Conservation (phyloP, 805 yeast species). For the Candida anglica region DNA sequence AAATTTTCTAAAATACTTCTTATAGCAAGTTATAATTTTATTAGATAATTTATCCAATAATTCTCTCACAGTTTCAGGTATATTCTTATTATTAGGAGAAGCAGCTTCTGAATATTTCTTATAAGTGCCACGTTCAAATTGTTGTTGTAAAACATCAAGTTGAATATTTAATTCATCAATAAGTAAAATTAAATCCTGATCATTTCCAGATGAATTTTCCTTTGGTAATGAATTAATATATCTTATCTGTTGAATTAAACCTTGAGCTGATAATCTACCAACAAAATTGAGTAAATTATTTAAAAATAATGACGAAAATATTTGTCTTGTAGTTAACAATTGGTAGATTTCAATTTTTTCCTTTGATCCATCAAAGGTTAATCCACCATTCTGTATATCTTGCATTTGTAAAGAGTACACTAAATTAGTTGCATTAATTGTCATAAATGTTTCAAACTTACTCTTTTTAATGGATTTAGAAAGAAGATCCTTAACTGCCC, state of each 20-base stretch:
- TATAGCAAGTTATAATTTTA: no score
- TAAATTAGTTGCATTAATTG: slow-evolving; percentile 22
- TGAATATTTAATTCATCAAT: neutral
- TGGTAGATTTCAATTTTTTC: slow-evolving; percentile 5
- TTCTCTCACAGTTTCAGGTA: neutral
- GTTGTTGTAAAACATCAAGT: neutral
- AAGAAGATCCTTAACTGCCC: slow-evolving; percentile 4
- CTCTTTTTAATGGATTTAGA: slow-evolving; percentile 11
- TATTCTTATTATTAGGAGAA: neutral
- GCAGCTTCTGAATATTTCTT: neutral
- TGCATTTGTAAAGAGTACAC: slow-evolving; percentile 13
- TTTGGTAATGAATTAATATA: neutral
- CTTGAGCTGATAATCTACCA: neutral
- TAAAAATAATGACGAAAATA: slow-evolving; percentile 3
- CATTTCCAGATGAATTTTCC: neutral
- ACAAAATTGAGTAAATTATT: slow-evolving; percentile 1
- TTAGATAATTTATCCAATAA: no score
- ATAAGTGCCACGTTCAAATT: neutral
- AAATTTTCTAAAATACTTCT: slow-evolving; percentile 1
- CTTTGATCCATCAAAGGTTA: neutral
- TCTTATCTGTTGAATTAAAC: neutral
- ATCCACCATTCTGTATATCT: neutral
- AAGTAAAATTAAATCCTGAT: neutral
- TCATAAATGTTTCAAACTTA: slow-evolving; percentile 14
- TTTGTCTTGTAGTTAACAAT: slow-evolving; percentile 3